A percentile compares a stretch with the other conserved stretches of the same genome.
phyloP scores from a whole-genome alignment of 352 stramenopile genomes.

The Pseudoperonospora humuli region DNA sequence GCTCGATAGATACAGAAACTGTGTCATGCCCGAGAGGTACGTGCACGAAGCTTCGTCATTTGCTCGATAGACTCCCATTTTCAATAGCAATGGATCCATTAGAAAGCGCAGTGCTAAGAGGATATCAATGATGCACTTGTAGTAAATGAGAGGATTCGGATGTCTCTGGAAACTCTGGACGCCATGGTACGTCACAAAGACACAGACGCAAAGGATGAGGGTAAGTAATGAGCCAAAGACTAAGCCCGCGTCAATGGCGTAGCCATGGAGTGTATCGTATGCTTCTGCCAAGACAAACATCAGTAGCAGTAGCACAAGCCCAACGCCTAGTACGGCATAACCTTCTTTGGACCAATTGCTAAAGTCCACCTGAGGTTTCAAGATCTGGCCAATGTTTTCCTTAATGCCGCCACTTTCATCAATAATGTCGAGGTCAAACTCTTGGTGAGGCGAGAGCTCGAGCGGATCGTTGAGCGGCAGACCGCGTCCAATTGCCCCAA shows the following conservation, averaged over 20 bases:
- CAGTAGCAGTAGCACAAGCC: conserved; percentile 32
- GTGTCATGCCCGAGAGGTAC: conserved; percentile 60
- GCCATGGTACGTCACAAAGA: conserved; percentile 74
- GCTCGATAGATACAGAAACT: conserved; percentile 72
- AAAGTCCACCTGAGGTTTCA: conserved; percentile 36
- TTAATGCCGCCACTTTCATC: conserved; percentile 61
- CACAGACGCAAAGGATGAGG: conserved; percentile 53
- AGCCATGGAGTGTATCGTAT: conserved; percentile 74
- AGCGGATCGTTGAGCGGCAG: conserved; percentile 34
- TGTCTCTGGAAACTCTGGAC: conserved; percentile 71
- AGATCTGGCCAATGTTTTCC: conserved; percentile 48
- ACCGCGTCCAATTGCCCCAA: conserved; percentile 28
- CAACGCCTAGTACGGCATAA: conserved; percentile 36
- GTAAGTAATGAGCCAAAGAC: conserved; percentile 74
- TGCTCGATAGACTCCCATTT: conserved; percentile 37
- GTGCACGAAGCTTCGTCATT: conserved; percentile 29
- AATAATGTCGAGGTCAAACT: conserved; percentile 73
- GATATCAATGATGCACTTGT: conserved; percentile 77
- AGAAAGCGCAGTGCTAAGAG: conserved; percentile 61
- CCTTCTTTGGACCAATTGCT: conserved; percentile 44
- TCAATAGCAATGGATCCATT: conserved; percentile 51
- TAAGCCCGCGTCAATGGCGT: conserved; percentile 56
- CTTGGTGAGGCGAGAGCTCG: conserved; percentile 51
- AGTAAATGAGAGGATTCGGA: conserved; percentile 79
- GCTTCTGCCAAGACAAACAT: conserved; percentile 33